Percentiles rank a stretch among this genome's conserved stretches.
These are phyloP conservation scores for Gentiana straminea DNA, from an alignment of 257 asterid genomes.

Conservation along the genomic window DNA sequence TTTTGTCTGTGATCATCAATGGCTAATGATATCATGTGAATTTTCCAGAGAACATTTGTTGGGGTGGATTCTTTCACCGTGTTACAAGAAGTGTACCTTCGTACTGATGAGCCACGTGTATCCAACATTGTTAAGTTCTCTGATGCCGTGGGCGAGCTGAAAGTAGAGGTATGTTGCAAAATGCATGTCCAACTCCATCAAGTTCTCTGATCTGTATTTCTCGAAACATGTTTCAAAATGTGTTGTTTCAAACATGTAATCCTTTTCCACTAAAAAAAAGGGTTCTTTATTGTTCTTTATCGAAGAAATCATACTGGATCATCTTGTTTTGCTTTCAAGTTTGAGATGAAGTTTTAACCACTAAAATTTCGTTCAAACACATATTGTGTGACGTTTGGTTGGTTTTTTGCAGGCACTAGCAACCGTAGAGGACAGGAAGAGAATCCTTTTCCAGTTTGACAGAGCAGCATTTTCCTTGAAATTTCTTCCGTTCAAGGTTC, in stretches of 20 bases:
- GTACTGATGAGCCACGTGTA: slow-evolving; percentile 65
- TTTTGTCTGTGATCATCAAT: background rate
- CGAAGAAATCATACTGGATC: no score
- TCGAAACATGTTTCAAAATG: no score
- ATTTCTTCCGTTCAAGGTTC: slow-evolving; percentile 83
- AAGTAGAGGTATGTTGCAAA: slow-evolving; percentile 62
- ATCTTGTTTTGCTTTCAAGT: no score
- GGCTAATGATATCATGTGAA: background rate
- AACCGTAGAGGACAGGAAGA: slow-evolving; percentile 47
- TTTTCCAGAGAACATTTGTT: slow-evolving; percentile 79
- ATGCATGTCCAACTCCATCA: no score
- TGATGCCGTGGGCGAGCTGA: slow-evolving; percentile 65
- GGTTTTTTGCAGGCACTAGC: slow-evolving; percentile 56
- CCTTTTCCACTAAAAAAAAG: no score
- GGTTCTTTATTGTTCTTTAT: no score
- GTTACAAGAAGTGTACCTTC: slow-evolving; percentile 81
- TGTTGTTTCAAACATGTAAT: no score
- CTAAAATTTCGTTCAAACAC: no score
- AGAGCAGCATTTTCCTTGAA: slow-evolving; percentile 82
- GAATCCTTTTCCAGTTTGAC: slow-evolving; percentile 76
- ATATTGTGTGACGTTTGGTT: background rate
- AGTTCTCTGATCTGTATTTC: no score
- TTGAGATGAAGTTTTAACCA: no score
- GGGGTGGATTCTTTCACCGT: slow-evolving; percentile 86
- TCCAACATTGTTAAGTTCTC: slow-evolving; percentile 82